Evolutionary conservation across 345 rosid genomes (phyloP).

Genomic region (Diplotaxis tenuifolia): DNA sequence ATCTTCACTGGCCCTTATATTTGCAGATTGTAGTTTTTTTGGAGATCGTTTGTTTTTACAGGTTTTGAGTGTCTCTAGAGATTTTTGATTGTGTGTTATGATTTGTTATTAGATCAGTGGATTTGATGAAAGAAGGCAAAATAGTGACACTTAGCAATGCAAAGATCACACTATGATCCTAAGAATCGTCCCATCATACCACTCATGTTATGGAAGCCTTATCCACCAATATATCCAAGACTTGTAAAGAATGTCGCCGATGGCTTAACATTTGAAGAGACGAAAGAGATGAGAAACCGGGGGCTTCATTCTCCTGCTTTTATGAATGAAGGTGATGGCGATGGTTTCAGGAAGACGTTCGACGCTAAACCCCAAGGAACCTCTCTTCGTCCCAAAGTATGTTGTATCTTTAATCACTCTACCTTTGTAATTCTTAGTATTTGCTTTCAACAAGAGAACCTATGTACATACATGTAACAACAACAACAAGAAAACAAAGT

Average conservation of each 20-base stretch:
- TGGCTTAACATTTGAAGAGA: constrained; percentile 83
- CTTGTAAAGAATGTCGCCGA: constrained; percentile 72
- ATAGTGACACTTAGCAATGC: too few relatives aligned
- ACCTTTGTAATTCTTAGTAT: constrained; percentile 34
- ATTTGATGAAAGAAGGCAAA: too few relatives aligned
- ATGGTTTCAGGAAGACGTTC: too few relatives aligned
- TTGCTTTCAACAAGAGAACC: constrained; percentile 38
- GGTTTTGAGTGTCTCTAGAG: too few relatives aligned
- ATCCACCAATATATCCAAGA: constrained; percentile 76
- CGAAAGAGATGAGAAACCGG: constrained; percentile 71
- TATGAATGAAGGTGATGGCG: too few relatives aligned
- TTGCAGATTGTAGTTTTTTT: not conserved
- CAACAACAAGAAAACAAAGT: too few relatives aligned
- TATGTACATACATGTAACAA: constrained; percentile 23
- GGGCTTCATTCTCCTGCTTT: constrained; percentile 59
- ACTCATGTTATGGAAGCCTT: constrained; percentile 91
- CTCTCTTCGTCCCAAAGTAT: too few relatives aligned
- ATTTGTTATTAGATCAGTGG: too few relatives aligned
- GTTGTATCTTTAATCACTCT: constrained; percentile 20
- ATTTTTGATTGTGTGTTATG: too few relatives aligned
- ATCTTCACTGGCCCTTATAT: not conserved
- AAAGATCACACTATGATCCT: constrained; percentile 53
- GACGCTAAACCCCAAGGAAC: too few relatives aligned
- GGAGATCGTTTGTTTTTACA: not conserved
- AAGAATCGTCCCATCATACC: constrained; percentile 66